Evolutionary conservation across 2,329 filamentous ascomycete species (phyloP), one percentile per base, ranked within the genome.

Genomic region (Calonectria naviculata): DNA sequence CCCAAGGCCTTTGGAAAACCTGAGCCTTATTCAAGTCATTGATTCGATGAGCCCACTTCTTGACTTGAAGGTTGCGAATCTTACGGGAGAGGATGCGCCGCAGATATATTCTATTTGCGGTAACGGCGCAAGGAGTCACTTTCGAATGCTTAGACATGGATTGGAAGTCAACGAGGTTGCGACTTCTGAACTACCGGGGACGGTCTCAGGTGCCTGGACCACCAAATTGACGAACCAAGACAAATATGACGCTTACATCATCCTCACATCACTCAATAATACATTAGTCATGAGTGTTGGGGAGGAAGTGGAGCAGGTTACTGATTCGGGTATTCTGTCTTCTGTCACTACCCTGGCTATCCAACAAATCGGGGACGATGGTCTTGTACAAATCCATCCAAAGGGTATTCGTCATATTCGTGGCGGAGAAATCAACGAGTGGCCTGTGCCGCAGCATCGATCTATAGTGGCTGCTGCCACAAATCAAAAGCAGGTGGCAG

Each of bases 51-150:
- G 97, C 79, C 96, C 97, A 2, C 87, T 98, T 58, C 90, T 98
- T 81, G 95, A 96, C 80, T 96, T 94, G 84, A 96, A 97, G 81
- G 92, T 99, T 29, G 94, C 94, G 56, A 98, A 99, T 76, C 86
- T 98, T 34, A 95, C 94, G 0, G 92, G 94, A 52, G 97, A 98
- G 75, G 97, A 98, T 81, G 95, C 96, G 6, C 97, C 97, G 15
- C 97, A 99, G 80, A 97, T 99, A 28, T 99, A 98, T 83, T 93
- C 95, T 0, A 91, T 97, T 46, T 97, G 94, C 80, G 97, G 97
- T 12, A 94, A 93, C 69, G 95, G 96, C 12, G 94, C 95, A 52
- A 90, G 94, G 73, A 98, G 96, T 82, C 93, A 93, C 8, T 98
- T 99, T 85, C 91, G 96, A 76, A 97, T 93, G 56, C 89, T 98